Evolutionary conservation across 192 early-diverging fungal species (phyloP), one percentile per base, ranked within the genome.

Genomic region (Backusella psychrophila): DNA sequence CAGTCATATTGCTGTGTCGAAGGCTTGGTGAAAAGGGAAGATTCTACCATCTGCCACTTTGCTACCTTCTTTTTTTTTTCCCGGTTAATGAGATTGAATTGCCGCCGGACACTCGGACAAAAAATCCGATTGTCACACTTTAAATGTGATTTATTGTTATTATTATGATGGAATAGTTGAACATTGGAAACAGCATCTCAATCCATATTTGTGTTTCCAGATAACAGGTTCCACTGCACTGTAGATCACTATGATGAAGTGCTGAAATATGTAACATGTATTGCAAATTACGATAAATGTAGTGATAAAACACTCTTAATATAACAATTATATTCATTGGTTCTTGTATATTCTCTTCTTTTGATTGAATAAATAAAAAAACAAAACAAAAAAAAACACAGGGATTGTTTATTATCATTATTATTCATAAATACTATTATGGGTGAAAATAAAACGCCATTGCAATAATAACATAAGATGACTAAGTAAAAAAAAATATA

Each of bases 391-490:
- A 1, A 52, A 52, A 52, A 52, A 39, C 38, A 39, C 38, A 33
- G 33, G 33, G 33, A 33, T 33, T 33, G 31, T 39, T 12, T 39
- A 39, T 63, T 63, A 63, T 23, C 8, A 53, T 21, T 53, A 53
- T n/a, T 21, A 53, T 53, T 53, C 6, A 53, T 53, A 53, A 29
- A 29, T 8, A 8, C 21, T 21, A 33, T 74, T 74, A 66, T 3
- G 91, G 90, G 73, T 91, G 89, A 74, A 92, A 90, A 80, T 86
- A 96, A 75, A 94, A 96, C 5, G 94, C 95, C 29, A 94, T 87
- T 36, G 89, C 93, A 71, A 99, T 89, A 52, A 99, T 95, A 23
- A 88, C 42, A 86, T 98, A 99, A 0, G 94, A 88, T 5, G 87
- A 56, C 82, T 80, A 69, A 11, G 26, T 26, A 41, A 21, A 66